Evolutionary conservation across 2,329 filamentous ascomycete genomes (phyloP).

Genomic region (Penicillium decumbens): DNA sequence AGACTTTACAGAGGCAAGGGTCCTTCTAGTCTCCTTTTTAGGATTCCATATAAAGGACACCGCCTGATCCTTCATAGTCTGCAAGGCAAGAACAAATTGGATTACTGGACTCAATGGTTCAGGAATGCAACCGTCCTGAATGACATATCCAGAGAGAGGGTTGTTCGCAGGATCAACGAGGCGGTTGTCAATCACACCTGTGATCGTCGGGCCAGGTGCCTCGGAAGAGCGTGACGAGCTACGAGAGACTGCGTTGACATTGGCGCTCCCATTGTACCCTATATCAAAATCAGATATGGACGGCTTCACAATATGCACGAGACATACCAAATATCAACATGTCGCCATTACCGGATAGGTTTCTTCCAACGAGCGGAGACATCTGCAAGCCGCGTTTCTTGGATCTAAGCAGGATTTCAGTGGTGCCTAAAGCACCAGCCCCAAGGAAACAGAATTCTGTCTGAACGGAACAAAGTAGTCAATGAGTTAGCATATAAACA

Average conservation of each 20-base stretch:
- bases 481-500: neutral
- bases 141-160: constrained; percentile 12
- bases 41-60: neutral
- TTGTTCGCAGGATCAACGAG: neutral
- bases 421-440: constrained; percentile 61
- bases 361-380: constrained; percentile 53
- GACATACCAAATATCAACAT: constrained; percentile 5
- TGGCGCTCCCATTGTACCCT: constrained; percentile 34
- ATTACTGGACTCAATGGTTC: constrained; percentile 13
- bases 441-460: constrained; percentile 59
- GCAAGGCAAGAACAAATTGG: constrained; percentile 5
- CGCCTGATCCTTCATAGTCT: constrained; percentile 3
- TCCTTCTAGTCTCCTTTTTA: neutral
- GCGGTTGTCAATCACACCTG: constrained; percentile 16
- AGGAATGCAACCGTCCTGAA: constrained; percentile 19
- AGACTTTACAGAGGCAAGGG: constrained; percentile 37
- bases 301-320: neutral
- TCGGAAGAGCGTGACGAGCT: neutral
- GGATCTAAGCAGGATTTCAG: constrained; percentile 61
- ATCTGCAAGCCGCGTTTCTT: constrained; percentile 55
- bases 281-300: neutral
- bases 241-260: constrained; percentile 4
- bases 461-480: neutral
- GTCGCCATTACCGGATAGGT: constrained; percentile 9
- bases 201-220: constrained; percentile 13